Evolutionary conservation across 257 asterid species (phyloP).

Genomic region (Primulina eburnea): DNA sequence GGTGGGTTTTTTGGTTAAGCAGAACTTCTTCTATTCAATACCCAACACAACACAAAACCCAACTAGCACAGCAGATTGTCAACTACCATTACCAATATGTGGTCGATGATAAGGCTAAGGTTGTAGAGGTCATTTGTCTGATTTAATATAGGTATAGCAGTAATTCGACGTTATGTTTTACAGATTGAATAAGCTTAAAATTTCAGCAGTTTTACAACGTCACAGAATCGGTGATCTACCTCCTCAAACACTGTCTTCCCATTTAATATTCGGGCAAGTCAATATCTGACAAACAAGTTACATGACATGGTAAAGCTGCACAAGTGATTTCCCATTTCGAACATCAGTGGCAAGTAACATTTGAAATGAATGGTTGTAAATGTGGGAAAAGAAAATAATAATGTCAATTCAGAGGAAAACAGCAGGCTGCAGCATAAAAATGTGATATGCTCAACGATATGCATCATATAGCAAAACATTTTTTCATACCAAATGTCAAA

Average conservation of each 20-base stretch:
- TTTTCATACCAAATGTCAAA: conserved; percentile 12
- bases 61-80: not conserved
- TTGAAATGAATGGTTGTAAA: not conserved
- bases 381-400: not conserved
- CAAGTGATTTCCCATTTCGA: not conserved
- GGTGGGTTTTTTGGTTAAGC: not conserved
- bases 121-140: not conserved
- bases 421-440: not conserved
- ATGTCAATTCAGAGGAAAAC: not conserved
- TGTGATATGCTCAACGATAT: not conserved
- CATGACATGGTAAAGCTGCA: not conserved
- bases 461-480: not conserved
- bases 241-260: not conserved
- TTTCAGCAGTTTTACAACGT: no score
- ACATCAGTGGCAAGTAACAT: not conserved
- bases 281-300: not conserved
- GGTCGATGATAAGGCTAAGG: not conserved
- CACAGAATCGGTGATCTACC: not conserved
- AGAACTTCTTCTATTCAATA: no score
- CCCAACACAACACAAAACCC: not conserved
- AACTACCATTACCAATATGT: not conserved
- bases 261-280: not conserved
- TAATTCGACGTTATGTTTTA: not conserved
- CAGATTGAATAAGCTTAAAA: not conserved
- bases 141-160: not conserved